These are phyloP conservation scores for Naganishia liquefaciens DNA, from an alignment of 1,284 basidiomycete genomes.

Conservation along the genomic window DNA sequence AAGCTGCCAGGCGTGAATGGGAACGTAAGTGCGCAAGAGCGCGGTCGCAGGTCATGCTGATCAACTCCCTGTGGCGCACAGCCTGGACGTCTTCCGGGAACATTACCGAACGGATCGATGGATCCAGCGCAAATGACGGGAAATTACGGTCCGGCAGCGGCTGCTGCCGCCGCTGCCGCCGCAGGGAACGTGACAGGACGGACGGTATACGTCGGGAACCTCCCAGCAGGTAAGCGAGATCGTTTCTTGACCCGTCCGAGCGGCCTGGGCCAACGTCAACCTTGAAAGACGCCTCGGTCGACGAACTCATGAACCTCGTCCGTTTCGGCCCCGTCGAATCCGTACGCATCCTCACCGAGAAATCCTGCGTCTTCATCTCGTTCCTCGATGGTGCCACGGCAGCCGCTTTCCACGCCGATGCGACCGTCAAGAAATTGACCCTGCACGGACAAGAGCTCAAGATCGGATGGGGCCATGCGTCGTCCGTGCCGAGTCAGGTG, in stretches of 20 bases:
- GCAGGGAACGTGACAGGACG: slow-evolving; percentile 70
- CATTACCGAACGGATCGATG: slow-evolving; percentile 32
- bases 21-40: slow-evolving; percentile 14
- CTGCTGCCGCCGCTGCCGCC: slow-evolving; percentile 72
- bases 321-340: slow-evolving; percentile 96
- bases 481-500: slow-evolving; percentile 79
- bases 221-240: slow-evolving; percentile 63
- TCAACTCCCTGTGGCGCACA: background rate
- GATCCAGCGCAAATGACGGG: slow-evolving; percentile 50
- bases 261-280: background rate
- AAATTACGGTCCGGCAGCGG: slow-evolving; percentile 62
- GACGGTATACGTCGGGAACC: slow-evolving; percentile 96
- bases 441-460: slow-evolving; percentile 90
- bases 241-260: background rate
- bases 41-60: background rate
- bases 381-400: slow-evolving; percentile 90
- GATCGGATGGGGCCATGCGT: slow-evolving; percentile 93
- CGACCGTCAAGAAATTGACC: slow-evolving; percentile 84
- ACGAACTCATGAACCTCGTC: slow-evolving; percentile 95
- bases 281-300: slow-evolving; percentile 70
- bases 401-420: slow-evolving; percentile 91
- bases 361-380: slow-evolving; percentile 96
- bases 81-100: slow-evolving; percentile 28
- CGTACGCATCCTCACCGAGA: slow-evolving; percentile 93
- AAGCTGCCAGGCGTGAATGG: slow-evolving; percentile 28